Evolutionary conservation across 177 flowering plant species (phyloP).

Genomic region (Vitis hybrid): DNA sequence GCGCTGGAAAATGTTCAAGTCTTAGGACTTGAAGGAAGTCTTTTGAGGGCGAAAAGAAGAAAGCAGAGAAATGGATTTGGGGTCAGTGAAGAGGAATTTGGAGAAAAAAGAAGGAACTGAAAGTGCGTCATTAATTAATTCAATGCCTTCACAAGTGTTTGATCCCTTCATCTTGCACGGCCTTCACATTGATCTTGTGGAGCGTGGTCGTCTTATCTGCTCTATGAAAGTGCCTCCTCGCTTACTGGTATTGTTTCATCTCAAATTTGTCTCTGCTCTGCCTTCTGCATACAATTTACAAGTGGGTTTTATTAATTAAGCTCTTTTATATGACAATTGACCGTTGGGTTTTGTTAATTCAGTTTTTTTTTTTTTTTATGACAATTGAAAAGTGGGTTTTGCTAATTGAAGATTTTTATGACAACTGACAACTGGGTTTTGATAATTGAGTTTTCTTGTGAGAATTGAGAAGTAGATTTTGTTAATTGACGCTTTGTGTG

Average conservation of each 20-base stretch:
- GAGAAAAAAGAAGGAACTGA: constrained; percentile 35
- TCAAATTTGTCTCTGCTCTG: background rate
- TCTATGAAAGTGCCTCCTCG: constrained; percentile 75
- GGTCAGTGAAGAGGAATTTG: constrained; percentile 41
- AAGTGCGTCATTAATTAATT: constrained; percentile 24
- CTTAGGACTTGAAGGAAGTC: too few relatives aligned
- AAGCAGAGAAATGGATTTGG: constrained; percentile 44
- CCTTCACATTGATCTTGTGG: constrained; percentile 46
- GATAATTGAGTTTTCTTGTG: too few relatives aligned
- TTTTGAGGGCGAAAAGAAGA: background rate
- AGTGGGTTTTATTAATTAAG: too few relatives aligned
- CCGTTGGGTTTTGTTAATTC: background rate
- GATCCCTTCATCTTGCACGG: constrained; percentile 55
- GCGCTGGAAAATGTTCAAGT: too few relatives aligned
- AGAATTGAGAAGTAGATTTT: background rate
- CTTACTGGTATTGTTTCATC: constrained; percentile 45
- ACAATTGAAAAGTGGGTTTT: background rate
- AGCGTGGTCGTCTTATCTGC: constrained; percentile 74
- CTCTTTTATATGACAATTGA: too few relatives aligned
- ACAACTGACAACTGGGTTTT: too few relatives aligned
- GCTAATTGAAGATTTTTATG: too few relatives aligned
- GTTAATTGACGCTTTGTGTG: background rate
- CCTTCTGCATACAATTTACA: background rate
- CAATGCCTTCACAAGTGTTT: constrained; percentile 42
- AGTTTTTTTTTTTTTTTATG: background rate